Evolutionary conservation across 176 grass and related monocot species (phyloP).

Genomic region (Zoysia pacifica): DNA sequence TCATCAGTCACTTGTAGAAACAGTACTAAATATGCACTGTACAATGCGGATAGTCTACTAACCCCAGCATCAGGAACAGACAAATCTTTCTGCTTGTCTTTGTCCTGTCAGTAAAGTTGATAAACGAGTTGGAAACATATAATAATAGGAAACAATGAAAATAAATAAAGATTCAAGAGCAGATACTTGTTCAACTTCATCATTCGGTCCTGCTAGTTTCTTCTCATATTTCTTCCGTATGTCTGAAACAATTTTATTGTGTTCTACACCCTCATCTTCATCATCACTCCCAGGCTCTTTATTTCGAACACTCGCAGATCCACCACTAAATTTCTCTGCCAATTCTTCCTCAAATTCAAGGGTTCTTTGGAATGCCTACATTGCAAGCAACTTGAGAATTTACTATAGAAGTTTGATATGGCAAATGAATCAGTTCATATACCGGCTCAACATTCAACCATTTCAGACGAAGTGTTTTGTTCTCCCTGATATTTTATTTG

Average conservation of each 20-base stretch:
- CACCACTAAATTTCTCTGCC: slow-evolving; percentile 96
- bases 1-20: slow-evolving; percentile 10
- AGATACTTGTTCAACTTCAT: slow-evolving; percentile 57
- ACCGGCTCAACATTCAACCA: background rate
- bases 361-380: slow-evolving; percentile 89
- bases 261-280: slow-evolving; percentile 69
- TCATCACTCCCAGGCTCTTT: slow-evolving; percentile 68
- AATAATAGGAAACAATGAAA: background rate
- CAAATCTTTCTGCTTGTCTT: slow-evolving; percentile 88
- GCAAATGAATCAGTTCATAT: slow-evolving; percentile 25
- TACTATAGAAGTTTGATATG: slow-evolving; percentile 11
- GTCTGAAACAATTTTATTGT: slow-evolving; percentile 86
- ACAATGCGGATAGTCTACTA: slow-evolving; percentile 55
- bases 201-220: slow-evolving; percentile 60
- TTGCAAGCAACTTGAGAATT: slow-evolving; percentile 26
- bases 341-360: slow-evolving; percentile 99
- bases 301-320: slow-evolving; percentile 56
- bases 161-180: slow-evolving; percentile 18
- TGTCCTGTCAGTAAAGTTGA: slow-evolving; percentile 59
- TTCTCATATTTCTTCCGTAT: slow-evolving; percentile 98
- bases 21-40: slow-evolving; percentile 23
- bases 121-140: slow-evolving; percentile 37
- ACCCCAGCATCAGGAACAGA: slow-evolving; percentile 86
- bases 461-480: background rate
- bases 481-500: slow-evolving; percentile 11